phyloP scores from a whole-genome alignment of 2,329 filamentous ascomycete genomes.

The Cercospora berteroae region DNA sequence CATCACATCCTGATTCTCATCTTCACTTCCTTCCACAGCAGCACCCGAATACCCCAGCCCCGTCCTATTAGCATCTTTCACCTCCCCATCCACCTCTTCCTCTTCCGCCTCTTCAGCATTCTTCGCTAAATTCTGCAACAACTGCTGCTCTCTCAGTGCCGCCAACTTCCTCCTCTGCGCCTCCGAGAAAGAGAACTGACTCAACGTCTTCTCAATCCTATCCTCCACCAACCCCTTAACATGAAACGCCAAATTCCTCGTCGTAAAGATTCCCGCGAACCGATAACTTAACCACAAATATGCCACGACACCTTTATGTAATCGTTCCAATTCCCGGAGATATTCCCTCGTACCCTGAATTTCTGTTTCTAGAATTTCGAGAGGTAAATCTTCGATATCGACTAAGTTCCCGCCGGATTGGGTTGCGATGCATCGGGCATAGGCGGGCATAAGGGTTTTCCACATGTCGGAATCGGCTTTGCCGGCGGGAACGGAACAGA shows the following conservation, averaged over 20 bases:
- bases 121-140: conserved; percentile 18
- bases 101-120: conserved; percentile 31
- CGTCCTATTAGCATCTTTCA: conserved; percentile 36
- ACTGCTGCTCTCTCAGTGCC: conserved; percentile 29
- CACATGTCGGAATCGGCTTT: conserved; percentile 52
- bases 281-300: conserved; percentile 95
- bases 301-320: conserved; percentile 79
- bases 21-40: conserved; percentile 11
- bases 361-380: conserved; percentile 68
- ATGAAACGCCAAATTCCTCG: conserved; percentile 72
- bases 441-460: conserved; percentile 55
- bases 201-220: conserved; percentile 65
- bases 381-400: conserved; percentile 65
- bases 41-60: background rate
- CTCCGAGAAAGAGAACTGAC: conserved; percentile 52
- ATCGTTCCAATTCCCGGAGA: conserved; percentile 66
- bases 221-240: conserved; percentile 75
- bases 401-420: conserved; percentile 67
- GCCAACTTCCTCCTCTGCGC: conserved; percentile 31
- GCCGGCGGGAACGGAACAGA: conserved; percentile 68
- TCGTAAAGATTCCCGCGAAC: conserved; percentile 75
- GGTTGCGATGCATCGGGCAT: conserved; percentile 68
- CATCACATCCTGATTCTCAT: conserved; percentile 13
- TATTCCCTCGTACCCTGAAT: conserved; percentile 53
- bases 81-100: conserved; percentile 38